Conservation (phyloP, 2,329 filamentous ascomycete species). For the Colletotrichum sp. region DNA sequence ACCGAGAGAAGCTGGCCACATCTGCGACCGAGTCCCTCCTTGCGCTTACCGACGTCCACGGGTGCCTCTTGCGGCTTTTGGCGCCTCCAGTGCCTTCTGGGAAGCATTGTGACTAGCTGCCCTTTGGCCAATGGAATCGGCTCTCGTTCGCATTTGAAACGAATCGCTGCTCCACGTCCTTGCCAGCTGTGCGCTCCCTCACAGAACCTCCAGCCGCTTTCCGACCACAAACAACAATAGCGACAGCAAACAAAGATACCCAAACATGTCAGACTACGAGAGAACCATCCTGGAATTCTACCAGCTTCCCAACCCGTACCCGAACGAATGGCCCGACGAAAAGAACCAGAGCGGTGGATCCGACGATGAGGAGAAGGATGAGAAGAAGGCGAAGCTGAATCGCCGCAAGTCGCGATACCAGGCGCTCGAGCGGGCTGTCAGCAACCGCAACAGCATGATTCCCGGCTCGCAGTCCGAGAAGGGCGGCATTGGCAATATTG, state of each 20-base stretch:
- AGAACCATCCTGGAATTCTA: conserved; percentile 87
- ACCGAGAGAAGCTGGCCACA: not conserved
- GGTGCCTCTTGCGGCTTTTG: not conserved
- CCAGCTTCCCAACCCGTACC: conserved; percentile 79
- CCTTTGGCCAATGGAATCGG: not conserved
- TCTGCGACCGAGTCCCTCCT: not conserved
- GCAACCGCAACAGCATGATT: conserved; percentile 69
- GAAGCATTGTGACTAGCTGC: not conserved
- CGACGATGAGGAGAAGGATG: conserved; percentile 60
- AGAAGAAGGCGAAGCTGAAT: conserved; percentile 53
- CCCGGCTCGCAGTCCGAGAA: conserved; percentile 70
- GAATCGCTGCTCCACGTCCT: not conserved
- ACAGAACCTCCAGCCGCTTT: not conserved
- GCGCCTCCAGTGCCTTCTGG: not conserved
- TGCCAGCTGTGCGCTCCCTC: conserved; percentile 1
- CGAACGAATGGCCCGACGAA: conserved; percentile 85
- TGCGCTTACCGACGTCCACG: not conserved
- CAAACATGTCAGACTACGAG: conserved; percentile 65
- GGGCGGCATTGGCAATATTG: conserved; percentile 75
- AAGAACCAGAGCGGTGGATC: conserved; percentile 75
- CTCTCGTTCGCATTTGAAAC: not conserved
- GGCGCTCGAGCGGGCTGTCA: conserved; percentile 78
- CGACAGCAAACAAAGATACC: not conserved
- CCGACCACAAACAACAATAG: not conserved
- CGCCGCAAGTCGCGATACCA: conserved; percentile 82